A percentile compares a stretch with the other conserved stretches of the same genome.
Conservation (phyloP, 257 asterid genomes). For the Solanum piurae region DNA sequence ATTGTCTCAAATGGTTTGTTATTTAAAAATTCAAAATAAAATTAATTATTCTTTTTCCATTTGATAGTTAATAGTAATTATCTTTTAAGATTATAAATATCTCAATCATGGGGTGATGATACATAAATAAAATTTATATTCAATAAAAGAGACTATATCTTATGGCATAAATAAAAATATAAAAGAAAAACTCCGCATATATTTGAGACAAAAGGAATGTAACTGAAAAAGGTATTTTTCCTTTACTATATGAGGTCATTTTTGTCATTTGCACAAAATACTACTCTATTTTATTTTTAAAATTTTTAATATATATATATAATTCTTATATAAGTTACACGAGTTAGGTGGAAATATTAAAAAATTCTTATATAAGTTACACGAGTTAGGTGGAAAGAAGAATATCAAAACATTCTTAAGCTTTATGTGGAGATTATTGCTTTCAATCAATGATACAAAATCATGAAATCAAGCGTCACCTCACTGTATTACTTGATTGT, state of each 20-base stretch:
- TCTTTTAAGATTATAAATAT: too few species aligned
- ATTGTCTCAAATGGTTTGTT: background rate
- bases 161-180: background rate
- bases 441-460: background rate
- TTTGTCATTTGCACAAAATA: background rate
- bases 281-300: too few species aligned
- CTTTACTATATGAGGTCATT: background rate
- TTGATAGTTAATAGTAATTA: too few species aligned
- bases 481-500: background rate
- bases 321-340: too few species aligned
- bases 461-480: background rate
- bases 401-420: background rate
- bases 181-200: background rate
- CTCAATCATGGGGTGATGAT: too few species aligned
- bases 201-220: background rate
- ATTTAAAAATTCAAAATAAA: too few species aligned
- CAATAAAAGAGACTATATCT: too few species aligned
- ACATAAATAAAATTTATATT: too few species aligned
- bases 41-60: too few species aligned
- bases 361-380: background rate
- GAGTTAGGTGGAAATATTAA: too few species aligned
- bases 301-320: too few species aligned
- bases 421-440: background rate
- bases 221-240: background rate
- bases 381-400: background rate